Conservation (phyloP, 129 eudicot genomes). For the Deinandra increscens region DNA sequence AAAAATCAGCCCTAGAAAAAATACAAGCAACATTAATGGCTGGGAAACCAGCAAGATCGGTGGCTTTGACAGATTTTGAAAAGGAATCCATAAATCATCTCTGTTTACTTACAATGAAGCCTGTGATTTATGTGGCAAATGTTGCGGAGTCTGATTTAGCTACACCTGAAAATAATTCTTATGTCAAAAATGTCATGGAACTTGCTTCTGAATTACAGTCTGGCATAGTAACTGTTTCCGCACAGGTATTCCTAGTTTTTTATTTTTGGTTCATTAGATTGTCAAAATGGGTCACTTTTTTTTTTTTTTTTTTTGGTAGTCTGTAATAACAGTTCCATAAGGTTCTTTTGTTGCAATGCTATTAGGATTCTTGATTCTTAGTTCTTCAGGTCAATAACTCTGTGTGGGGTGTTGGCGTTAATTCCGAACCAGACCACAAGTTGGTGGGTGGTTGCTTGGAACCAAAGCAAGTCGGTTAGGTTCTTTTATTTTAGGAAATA, state of each 20-base stretch:
- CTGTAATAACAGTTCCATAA: too few species aligned
- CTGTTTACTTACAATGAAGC: conserved; percentile 96
- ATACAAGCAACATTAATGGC: conserved; percentile 71
- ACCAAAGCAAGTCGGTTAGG: too few species aligned
- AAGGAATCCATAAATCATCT: conserved; percentile 83
- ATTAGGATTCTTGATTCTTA: too few species aligned
- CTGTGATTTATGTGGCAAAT: conserved; percentile 86
- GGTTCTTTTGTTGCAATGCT: too few species aligned
- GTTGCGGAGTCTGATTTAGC: conserved; percentile 96
- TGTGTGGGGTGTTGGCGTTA: too few species aligned
- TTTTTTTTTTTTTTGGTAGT: too few species aligned
- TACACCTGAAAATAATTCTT: conserved; percentile 65
- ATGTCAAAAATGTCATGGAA: conserved; percentile 76
- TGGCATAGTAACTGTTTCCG: conserved; percentile 88
- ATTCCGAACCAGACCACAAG: too few species aligned
- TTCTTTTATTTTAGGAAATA: too few species aligned
- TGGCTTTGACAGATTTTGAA: conserved; percentile 63
- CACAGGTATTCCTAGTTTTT: conserved; percentile 57
- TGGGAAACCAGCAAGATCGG: conserved; percentile 98
- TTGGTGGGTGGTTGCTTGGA: too few species aligned
- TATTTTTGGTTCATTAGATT: too few species aligned
- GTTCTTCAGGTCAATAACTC: too few species aligned
- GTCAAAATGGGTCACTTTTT: too few species aligned
- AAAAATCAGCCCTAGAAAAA: conserved; percentile 70
- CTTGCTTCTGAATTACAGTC: conserved; percentile 86